Evolutionary conservation across 2,329 filamentous ascomycete species (phyloP).

Genomic region (Calonectria fujianensis): DNA sequence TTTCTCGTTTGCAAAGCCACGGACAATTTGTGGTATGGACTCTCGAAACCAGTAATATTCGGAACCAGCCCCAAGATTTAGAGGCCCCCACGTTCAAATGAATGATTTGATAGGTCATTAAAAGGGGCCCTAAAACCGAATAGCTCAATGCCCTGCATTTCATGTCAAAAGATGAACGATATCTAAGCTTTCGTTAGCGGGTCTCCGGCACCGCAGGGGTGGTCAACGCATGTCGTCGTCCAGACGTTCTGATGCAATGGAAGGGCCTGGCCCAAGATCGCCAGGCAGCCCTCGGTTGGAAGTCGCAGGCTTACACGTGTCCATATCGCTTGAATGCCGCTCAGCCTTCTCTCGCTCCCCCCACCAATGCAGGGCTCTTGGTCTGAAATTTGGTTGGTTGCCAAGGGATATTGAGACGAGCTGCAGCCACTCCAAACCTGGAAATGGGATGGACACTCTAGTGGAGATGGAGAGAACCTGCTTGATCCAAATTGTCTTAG

Average conservation of each 20-base stretch:
- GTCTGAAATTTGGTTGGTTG: background rate
- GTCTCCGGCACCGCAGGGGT: background rate
- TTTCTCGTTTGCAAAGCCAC: background rate
- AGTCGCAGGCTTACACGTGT: conserved; percentile 13
- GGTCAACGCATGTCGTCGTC: background rate
- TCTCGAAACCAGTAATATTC: too few species aligned
- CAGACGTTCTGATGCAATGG: too few species aligned
- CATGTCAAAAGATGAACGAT: background rate
- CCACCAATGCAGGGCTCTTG: background rate
- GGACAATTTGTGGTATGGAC: too few species aligned
- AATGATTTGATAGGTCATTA: background rate
- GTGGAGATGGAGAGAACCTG: background rate
- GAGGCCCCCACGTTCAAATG: background rate
- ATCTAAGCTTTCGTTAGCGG: background rate
- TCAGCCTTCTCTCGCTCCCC: background rate
- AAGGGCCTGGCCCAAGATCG: background rate
- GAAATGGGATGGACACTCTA: background rate
- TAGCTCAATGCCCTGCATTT: background rate
- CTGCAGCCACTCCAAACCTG: background rate
- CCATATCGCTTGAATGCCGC: background rate
- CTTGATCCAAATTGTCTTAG: background rate
- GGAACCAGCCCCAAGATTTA: too few species aligned
- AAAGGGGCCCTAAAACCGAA: background rate
- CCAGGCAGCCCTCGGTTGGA: background rate
- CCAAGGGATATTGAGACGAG: too few species aligned